A percentile compares a stretch with the other conserved stretches of the same genome.
phyloP scores from a whole-genome alignment of 2,329 filamentous ascomycete genomes.

The Verticillium longisporum region DNA sequence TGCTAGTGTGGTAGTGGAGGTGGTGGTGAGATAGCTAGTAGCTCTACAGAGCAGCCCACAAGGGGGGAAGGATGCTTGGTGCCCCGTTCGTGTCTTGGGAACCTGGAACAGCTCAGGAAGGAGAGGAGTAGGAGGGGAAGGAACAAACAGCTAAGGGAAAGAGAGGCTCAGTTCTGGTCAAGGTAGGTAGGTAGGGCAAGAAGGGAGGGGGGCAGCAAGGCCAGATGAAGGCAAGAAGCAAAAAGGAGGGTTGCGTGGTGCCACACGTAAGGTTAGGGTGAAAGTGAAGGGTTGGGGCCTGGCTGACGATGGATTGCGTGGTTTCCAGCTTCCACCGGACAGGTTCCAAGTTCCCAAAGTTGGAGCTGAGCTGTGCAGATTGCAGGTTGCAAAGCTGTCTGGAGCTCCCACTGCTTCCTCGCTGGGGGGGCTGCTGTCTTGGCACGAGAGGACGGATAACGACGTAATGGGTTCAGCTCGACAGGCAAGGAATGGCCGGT shows the following conservation, averaged over 20 bases:
- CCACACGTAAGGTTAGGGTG: constrained; percentile 6
- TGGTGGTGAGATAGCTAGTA: background rate
- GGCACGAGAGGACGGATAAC: background rate
- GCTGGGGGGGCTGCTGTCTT: background rate
- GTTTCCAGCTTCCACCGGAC: background rate
- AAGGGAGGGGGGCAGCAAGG: constrained; percentile 2
- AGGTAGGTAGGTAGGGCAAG: background rate
- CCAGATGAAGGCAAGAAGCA: constrained; percentile 11
- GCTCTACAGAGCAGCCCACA: background rate
- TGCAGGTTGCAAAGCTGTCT: background rate
- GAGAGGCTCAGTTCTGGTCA: background rate
- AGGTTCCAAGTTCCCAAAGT: background rate
- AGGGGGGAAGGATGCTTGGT: background rate
- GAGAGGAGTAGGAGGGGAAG: background rate
- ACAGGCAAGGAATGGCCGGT: background rate
- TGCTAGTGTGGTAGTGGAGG: constrained; percentile 13
- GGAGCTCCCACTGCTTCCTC: background rate
- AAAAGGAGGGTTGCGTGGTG: constrained; percentile 1
- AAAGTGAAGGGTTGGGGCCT: constrained; percentile 1
- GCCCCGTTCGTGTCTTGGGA: background rate
- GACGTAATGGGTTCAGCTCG: background rate
- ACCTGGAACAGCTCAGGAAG: background rate
- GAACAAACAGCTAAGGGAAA: constrained; percentile 16
- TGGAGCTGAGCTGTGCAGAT: background rate
- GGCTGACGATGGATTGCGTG: background rate